Percentiles rank a stretch among this genome's conserved stretches.
Evolutionary conservation across 495 filamentous ascomycete species (phyloP).

Genomic region (Trichoderma orchidacearum): DNA sequence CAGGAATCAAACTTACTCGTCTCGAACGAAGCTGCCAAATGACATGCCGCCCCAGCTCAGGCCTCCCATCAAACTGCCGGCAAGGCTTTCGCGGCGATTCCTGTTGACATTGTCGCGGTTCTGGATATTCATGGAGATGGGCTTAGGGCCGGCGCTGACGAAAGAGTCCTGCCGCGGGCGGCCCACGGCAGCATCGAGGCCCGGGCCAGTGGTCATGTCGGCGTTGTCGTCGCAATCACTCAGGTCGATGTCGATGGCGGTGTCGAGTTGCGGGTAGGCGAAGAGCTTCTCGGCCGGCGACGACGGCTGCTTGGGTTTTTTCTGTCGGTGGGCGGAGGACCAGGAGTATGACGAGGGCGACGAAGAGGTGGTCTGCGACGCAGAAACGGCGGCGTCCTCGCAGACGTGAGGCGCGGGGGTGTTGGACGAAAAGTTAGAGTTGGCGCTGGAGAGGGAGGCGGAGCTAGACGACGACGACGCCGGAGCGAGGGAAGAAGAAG

Average conservation of each 20-base stretch:
- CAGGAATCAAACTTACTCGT: constrained; percentile 99
- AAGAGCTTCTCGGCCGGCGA: neutral
- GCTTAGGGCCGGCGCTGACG: constrained; percentile 65
- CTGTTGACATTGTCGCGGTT: constrained; percentile 52
- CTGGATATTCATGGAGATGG: constrained; percentile 64
- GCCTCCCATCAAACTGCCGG: constrained; percentile 75
- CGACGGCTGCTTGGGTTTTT: neutral
- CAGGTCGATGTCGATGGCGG: constrained; percentile 17
- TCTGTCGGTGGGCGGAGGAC: neutral
- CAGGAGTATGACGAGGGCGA: neutral
- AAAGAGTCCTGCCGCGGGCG: constrained; percentile 60
- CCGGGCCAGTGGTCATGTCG: constrained; percentile 49
- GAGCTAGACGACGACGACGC: neutral
- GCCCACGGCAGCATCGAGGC: constrained; percentile 38
- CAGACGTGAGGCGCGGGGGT: constrained; percentile 7
- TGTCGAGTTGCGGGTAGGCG: constrained; percentile 1
- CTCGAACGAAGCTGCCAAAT: constrained; percentile 90
- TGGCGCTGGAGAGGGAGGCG: neutral
- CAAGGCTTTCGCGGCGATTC: constrained; percentile 69
- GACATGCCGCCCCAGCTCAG: constrained; percentile 98
- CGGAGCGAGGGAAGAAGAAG: neutral
- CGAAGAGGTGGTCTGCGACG: constrained; percentile 29
- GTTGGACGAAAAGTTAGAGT: neutral
- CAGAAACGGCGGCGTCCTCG: constrained; percentile 19
- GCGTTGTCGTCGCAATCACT: constrained; percentile 29